These are phyloP conservation scores for Penicillium sumatraense DNA, from an alignment of 2,329 filamentous ascomycete species.

Conservation along the genomic window DNA sequence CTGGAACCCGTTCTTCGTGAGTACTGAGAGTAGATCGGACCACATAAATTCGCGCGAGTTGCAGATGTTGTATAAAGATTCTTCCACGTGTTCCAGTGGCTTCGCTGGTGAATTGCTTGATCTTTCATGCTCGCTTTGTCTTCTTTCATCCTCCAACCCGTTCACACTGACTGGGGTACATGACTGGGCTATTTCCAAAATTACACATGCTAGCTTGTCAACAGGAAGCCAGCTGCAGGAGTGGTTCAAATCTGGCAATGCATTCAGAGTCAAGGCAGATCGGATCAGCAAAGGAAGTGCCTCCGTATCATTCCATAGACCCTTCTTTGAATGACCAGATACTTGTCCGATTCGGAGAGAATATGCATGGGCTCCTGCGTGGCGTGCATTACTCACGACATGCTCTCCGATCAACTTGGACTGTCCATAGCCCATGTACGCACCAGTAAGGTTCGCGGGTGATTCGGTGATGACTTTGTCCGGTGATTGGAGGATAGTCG, in stretches of 20 bases:
- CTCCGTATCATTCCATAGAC: constrained; percentile 41
- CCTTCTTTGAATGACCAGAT: constrained; percentile 38
- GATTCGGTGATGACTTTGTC: constrained; percentile 21
- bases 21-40: constrained; percentile 34
- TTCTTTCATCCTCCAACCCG: not conserved
- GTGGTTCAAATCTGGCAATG: constrained; percentile 29
- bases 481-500: constrained; percentile 37
- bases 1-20: constrained; percentile 36
- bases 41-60: constrained; percentile 41
- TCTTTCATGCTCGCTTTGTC: not conserved
- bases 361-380: constrained; percentile 29
- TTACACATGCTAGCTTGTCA: constrained; percentile 30
- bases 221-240: constrained; percentile 39
- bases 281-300: constrained; percentile 39
- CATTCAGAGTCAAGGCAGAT: constrained; percentile 32
- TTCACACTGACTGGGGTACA: constrained; percentile 12
- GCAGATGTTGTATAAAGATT: constrained; percentile 36
- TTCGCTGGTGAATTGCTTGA: not conserved
- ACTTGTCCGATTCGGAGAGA: constrained; percentile 42
- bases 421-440: constrained; percentile 38
- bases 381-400: constrained; percentile 33
- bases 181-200: constrained; percentile 30
- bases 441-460: constrained; percentile 16
- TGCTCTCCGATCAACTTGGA: constrained; percentile 39
- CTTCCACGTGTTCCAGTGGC: constrained; percentile 18